phyloP scores from a whole-genome alignment of 176 grass and related monocot genomes.

The Luzula sylvatica region DNA sequence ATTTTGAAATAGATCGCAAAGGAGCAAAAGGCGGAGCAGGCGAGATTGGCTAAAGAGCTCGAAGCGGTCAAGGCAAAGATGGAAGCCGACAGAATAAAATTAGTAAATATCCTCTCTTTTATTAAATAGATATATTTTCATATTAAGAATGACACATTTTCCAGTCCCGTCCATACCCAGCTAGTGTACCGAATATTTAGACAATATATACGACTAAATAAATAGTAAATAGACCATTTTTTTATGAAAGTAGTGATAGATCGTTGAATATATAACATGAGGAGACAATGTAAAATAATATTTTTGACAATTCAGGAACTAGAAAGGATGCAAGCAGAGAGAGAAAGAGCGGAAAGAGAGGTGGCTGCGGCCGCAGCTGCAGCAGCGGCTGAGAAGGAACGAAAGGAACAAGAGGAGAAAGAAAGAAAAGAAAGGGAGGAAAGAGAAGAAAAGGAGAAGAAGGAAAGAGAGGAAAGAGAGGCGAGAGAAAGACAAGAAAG shows the following conservation, averaged over 20 bases:
- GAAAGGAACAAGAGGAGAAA: slow-evolving; percentile 9
- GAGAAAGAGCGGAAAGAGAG: slow-evolving; percentile 12
- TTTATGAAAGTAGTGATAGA: no score
- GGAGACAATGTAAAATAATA: no score
- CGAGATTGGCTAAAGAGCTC: neutral
- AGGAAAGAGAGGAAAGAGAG: slow-evolving; percentile 2
- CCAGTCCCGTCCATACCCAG: no score
- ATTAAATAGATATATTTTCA: no score
- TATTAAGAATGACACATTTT: no score
- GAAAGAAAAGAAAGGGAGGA: neutral
- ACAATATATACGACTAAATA: no score
- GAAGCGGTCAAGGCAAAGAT: neutral
- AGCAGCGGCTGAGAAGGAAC: slow-evolving; percentile 11
- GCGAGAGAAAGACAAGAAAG: slow-evolving; percentile 1
- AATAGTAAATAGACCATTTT: no score
- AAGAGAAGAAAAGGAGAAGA: slow-evolving; percentile 4
- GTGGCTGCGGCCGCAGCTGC: neutral
- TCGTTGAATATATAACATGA: no score
- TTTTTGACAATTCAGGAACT: no score
- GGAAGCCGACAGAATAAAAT: neutral
- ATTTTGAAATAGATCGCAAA: slow-evolving; percentile 12
- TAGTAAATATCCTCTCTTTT: neutral
- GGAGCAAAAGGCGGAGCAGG: slow-evolving; percentile 8
- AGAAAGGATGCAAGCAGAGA: slow-evolving; percentile 14
- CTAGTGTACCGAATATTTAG: no score